Base-by-base conservation (phyloP, 2,329 filamentous ascomycete genomes). In the Bipolaris cookei region DNA sequence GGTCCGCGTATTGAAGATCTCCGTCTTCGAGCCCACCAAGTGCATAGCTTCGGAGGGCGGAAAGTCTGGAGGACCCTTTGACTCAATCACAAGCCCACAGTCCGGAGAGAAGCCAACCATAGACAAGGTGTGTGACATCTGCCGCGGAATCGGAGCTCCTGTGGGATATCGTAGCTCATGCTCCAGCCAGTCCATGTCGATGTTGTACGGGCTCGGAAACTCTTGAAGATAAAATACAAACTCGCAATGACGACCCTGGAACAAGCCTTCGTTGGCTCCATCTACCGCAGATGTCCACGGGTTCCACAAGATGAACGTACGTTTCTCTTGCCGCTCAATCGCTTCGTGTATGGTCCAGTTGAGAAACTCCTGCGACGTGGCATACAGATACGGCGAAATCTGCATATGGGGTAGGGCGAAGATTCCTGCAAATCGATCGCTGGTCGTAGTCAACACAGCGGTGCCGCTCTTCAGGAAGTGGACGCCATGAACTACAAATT, bases 401-500 rank as follows among this genome's bases (percentile, higher is more conserved):
- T 90, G 82, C 49, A 99, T 83, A 75, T 98, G 92, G 23, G 95
- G 93, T 44, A 98, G 80, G 2, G 88, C 90, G 74, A 96, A 96
- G 54, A 98, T 88, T 41, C 95, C 93, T n/a, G 89, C 87, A 70
- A 95, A 84, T 39, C 77, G 97, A 71, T 97, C 90, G 75, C 92
- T 97, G 45, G 92, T 94, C 0, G 94, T 97, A 1, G 90, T 91
- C 72, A 98, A 80, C 34, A 98, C 80, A 47, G 95, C 86, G 13
- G 87, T 85, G 1, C 95, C 95, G 61, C 90, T 86, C n/a, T 85
- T 83, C 35, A 90, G 88, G 82, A 92, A 96, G 78, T 98, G 94
- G 3, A 96, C 84, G 3, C 95, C 95, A 76, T 92, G 88, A 47
- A 97, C 78, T 49, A 86, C 83, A 78, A 96, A 87, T 65, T 93